Evolutionary conservation across 192 early-diverging fungal species (phyloP), one percentile per base, ranked within the genome.

Genomic region (Coemansia sp.): DNA sequence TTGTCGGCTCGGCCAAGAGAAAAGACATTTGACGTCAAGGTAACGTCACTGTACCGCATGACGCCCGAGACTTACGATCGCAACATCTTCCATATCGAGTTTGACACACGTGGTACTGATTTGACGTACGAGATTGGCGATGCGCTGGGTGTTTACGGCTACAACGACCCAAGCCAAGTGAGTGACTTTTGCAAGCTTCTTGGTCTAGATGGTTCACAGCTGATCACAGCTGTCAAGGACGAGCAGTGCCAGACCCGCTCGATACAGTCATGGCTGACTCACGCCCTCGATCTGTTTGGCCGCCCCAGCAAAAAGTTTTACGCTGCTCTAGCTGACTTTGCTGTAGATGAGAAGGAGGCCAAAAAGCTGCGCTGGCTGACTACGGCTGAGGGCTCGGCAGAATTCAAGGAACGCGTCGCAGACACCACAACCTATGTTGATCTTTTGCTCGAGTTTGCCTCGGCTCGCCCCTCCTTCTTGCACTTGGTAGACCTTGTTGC

Each of bases 21-120:
- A 50, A 42, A 42, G 35, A 75, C 74, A 9, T 73, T 70, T 39
- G 31, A 43, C 3, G 68, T 82, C 33, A 72, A 71, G 61, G 79
- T 82, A 9, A 60, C 73, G 21, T 43, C 73, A 18, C 38, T 69
- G 40, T 65, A 67, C 46, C 90, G 94, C n/a, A 83, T 98, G 60
- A 98, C 95, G 7, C 94, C 95, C 6, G 71, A 73, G 5, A 72
- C 79, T 36, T 98, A 98, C 80, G 95, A 98, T 67, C 93, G 95
- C 66, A 95, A 96, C 70, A 91, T 98, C 13, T 94, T 98, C 88
- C 95, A 98, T 77, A 86, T 98, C 37, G 95, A 98, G 76, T 93
- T 98, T 69, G 95, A 96, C 68, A 93, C 89, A 23, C 84, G 83
- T 39, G 82, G 78, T 51, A 91, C 91, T 5, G 89, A 85, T 38